These are phyloP conservation scores for Yamadazyma takamatsuzukensis DNA, from an alignment of 805 yeast genomes.

Conservation along the genomic window DNA sequence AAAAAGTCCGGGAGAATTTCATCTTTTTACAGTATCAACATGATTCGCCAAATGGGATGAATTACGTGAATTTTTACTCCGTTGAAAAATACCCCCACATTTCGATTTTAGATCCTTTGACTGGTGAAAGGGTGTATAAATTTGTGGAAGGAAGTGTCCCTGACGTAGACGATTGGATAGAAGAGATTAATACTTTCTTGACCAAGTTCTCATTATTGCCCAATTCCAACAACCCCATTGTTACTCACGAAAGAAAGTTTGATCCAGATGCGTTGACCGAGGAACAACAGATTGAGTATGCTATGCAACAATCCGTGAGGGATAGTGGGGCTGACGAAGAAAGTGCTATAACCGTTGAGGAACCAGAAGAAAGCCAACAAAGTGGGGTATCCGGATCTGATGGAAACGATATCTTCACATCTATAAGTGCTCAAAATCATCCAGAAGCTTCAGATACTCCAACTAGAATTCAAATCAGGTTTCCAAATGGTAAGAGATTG, in stretches of 20 bases:
- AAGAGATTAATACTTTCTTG: conserved; percentile 69
- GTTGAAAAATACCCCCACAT: conserved; percentile 77
- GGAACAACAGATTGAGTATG: conserved; percentile 79
- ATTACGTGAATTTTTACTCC: conserved; percentile 70
- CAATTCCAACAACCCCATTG: conserved; percentile 61
- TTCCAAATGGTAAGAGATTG: conserved; percentile 80
- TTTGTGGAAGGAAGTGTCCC: conserved; percentile 73
- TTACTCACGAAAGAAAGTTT: conserved; percentile 53
- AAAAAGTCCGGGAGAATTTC: conserved; percentile 61
- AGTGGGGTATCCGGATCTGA: conserved; percentile 16
- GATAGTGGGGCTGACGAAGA: conserved; percentile 27
- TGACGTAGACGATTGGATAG: conserved; percentile 52
- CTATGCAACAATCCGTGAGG: conserved; percentile 60
- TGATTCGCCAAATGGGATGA: conserved; percentile 71
- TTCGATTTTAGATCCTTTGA: conserved; percentile 88
- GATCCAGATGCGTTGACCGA: conserved; percentile 69
- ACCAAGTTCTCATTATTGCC: conserved; percentile 61
- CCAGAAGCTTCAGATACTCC: conserved; percentile 45
- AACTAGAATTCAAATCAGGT: conserved; percentile 83
- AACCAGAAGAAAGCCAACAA: conserved; percentile 9
- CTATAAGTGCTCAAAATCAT: not conserved
- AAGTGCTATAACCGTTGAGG: conserved; percentile 18
- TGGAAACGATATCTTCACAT: conserved; percentile 5
- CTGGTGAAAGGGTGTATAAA: conserved; percentile 80
- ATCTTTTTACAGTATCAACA: conserved; percentile 81